Conservation (phyloP, 2,329 filamentous ascomycete genomes). For the Alternaria burnsii region DNA sequence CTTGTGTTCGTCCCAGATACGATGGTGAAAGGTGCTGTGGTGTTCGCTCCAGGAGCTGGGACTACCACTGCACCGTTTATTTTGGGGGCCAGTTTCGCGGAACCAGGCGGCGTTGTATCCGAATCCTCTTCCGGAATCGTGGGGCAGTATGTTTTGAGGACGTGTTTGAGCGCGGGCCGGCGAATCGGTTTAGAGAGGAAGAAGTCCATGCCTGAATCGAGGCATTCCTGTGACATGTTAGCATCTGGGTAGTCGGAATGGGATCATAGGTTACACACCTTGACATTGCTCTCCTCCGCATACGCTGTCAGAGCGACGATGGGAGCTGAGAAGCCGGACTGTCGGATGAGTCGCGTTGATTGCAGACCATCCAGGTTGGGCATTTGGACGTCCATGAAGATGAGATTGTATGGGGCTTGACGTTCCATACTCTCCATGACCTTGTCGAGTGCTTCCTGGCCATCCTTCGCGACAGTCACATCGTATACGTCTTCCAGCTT, state of each 20-base stretch:
- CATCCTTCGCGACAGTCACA: slow-evolving; percentile 79
- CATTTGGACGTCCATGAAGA: slow-evolving; percentile 97
- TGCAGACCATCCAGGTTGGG: slow-evolving; percentile 90
- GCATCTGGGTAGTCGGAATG: background rate
- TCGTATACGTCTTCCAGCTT: slow-evolving; percentile 85
- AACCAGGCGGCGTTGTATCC: slow-evolving; percentile 34
- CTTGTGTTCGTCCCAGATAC: slow-evolving; percentile 6
- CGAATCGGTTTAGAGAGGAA: slow-evolving; percentile 81
- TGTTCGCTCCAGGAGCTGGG: background rate
- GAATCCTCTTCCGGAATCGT: slow-evolving; percentile 76
- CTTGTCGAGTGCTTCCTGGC: slow-evolving; percentile 83
- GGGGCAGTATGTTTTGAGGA: slow-evolving; percentile 80
- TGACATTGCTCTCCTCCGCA: slow-evolving; percentile 86
- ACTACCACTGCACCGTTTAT: slow-evolving; percentile 21
- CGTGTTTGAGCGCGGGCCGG: slow-evolving; percentile 84
- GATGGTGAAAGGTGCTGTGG: slow-evolving; percentile 17
- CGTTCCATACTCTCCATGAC: slow-evolving; percentile 84
- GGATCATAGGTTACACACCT: slow-evolving; percentile 64
- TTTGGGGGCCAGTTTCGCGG: background rate
- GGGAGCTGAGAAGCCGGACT: slow-evolving; percentile 85
- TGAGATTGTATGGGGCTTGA: slow-evolving; percentile 78
- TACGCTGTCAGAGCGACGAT: slow-evolving; percentile 93
- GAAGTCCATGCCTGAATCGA: slow-evolving; percentile 91
- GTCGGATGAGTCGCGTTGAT: slow-evolving; percentile 82
- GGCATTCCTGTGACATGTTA: slow-evolving; percentile 56